These are phyloP conservation scores for Tolypocladium tundrense DNA, from an alignment of 2,329 filamentous ascomycete genomes.

Conservation along the genomic window DNA sequence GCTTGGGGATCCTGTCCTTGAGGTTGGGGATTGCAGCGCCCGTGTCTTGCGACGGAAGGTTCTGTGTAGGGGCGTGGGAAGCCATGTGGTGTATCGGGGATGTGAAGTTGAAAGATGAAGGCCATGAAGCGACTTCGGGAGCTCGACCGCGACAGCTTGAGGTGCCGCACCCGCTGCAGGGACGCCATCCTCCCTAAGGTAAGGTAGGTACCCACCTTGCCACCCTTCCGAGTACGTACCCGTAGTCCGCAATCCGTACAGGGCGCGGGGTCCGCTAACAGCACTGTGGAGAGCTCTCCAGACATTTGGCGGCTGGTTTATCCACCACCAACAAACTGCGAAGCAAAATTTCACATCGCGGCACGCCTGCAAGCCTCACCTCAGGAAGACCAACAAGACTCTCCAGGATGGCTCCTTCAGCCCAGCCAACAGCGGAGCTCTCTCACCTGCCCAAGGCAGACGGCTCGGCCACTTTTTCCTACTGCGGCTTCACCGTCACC, in stretches of 20 bases:
- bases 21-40: conserved; percentile 19
- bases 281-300: background rate
- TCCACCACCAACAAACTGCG: background rate
- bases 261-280: background rate
- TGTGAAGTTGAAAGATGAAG: background rate
- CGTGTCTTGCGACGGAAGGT: conserved; percentile 1
- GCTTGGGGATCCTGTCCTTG: conserved; percentile 52
- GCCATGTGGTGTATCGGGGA: conserved; percentile 11
- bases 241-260: too few relatives aligned
- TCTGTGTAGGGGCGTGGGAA: conserved; percentile 9
- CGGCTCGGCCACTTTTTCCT: conserved; percentile 68
- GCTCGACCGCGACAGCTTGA: background rate
- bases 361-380: conserved; percentile 5
- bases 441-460: conserved; percentile 60
- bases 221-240: background rate
- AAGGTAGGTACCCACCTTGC: too few relatives aligned
- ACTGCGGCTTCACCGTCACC: conserved; percentile 69
- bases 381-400: conserved; percentile 1
- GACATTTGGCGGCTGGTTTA: background rate
- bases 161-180: background rate
- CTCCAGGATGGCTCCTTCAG: conserved; percentile 4
- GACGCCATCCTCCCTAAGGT: background rate
- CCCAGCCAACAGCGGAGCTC: conserved; percentile 40
- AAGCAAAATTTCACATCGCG: conserved; percentile 4
- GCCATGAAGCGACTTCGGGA: background rate